Conservation (phyloP, 805 yeast genomes). For the Kuraishia capsulata region DNA sequence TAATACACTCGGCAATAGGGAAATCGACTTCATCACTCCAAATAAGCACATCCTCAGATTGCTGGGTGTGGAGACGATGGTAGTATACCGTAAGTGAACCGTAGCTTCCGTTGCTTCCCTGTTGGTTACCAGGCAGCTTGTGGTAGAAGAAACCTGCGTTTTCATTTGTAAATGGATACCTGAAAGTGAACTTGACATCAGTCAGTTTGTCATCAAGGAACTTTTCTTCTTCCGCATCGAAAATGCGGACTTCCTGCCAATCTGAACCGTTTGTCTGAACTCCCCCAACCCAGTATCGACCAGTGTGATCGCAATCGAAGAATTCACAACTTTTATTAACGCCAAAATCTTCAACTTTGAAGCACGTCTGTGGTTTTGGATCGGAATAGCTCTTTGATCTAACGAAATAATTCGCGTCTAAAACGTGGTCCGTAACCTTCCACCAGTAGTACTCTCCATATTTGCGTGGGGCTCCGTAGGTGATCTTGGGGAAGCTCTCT, state of each 20-base stretch:
- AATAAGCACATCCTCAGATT: slow-evolving; percentile 1
- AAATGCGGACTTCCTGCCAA: slow-evolving; percentile 5
- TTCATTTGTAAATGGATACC: slow-evolving; percentile 3
- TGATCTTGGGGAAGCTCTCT: slow-evolving; percentile 1
- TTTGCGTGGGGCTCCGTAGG: slow-evolving; percentile 1
- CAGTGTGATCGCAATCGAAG: slow-evolving; percentile 4
- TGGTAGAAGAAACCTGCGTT: slow-evolving; percentile 5
- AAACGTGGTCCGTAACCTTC: slow-evolving; percentile 2
- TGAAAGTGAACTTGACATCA: slow-evolving; percentile 4
- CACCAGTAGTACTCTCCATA: slow-evolving; percentile 5
- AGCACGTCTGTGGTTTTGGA: not conserved
- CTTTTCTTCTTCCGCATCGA: slow-evolving; percentile 1
- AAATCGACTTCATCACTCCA: not conserved
- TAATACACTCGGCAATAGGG: slow-evolving; percentile 5
- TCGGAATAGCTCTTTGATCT: slow-evolving; percentile 3
- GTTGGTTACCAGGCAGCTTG: slow-evolving; percentile 1
- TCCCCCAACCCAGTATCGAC: slow-evolving; percentile 5
- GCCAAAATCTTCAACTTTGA: slow-evolving; percentile 3
- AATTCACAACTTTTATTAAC: slow-evolving; percentile 5
- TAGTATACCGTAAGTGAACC: slow-evolving; percentile 3
- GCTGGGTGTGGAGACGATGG: slow-evolving; percentile 2
- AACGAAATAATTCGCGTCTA: slow-evolving; percentile 3
- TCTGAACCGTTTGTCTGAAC: slow-evolving; percentile 6
- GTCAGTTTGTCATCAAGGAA: slow-evolving; percentile 3
- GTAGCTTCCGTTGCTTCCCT: not conserved